Base-by-base conservation (phyloP, 495 filamentous ascomycete genomes). In the Penicillium lagena region DNA sequence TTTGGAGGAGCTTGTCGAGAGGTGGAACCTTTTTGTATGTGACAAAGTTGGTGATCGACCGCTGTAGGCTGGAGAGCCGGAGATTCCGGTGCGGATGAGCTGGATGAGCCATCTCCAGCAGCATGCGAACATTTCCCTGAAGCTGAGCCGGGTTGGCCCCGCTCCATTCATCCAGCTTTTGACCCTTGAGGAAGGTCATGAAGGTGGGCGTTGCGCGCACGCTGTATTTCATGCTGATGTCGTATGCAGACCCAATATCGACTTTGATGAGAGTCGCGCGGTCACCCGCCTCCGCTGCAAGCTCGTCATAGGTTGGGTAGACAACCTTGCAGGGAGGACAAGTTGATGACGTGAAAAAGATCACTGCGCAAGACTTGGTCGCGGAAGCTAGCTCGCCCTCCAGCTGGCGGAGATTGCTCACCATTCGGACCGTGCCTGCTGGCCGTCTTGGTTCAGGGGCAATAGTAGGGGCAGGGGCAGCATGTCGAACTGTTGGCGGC, bases 311-410 rank as follows among this genome's bases (percentile, higher is more conserved):
- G 7, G 83, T 66, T 12, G 90, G 90, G 52, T 96, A 91, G 6
- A 95, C 76, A 11, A 78, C 64, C 63, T 82, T 89, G 75, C 91
- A 96, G 4, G 91, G 89, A 1, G 82, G 78, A 55, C 91, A 96
- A 27, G 83, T 93, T 4, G 86, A 74, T 9, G 86, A 90, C 2
- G 91, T 96, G 65, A 97, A 97, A 73, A 96, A 97, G 47, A 96
- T 75, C 29, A 93, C 81, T 4, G 88, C 87, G 50, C 86, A 90
- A 2, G 81, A 77, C 12, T 73, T 65, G 13, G 76, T 70, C 8
- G 84, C 82, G 28, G 68, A 65, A 2, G 67, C 57, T 6, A 96
- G 65, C 9, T 83, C 60, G 13, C 58, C 56, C 9, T 89, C 72
- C 0, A 96, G 63, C 35, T 86, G 78, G 3, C 58, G 52, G 7